Evolutionary conservation across 768 basidiomycete genomes (phyloP).

Genomic region (Russula sp.): DNA sequence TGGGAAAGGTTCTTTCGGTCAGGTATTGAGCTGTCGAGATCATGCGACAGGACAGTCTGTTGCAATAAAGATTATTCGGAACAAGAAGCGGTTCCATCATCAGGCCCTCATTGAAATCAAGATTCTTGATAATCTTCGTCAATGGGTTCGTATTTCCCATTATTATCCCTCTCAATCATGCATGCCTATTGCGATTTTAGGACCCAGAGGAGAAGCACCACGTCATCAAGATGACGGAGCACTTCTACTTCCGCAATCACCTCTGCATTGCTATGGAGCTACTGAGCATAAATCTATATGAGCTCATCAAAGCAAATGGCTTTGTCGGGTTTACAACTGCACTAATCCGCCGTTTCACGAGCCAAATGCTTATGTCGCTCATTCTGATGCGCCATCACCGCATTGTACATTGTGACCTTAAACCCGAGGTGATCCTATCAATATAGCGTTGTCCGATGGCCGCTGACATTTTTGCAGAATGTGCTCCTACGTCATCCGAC

Average conservation of each 20-base stretch:
- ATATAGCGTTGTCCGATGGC: slow-evolving; percentile 9
- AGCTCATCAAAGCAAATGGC: slow-evolving; percentile 97
- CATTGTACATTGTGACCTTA: slow-evolving; percentile 97
- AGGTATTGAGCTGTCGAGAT: slow-evolving; percentile 93
- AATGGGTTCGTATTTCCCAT: slow-evolving; percentile 76
- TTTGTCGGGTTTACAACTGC: slow-evolving; percentile 97
- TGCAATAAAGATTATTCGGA: slow-evolving; percentile 98
- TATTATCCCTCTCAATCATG: neutral
- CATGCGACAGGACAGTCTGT: slow-evolving; percentile 95
- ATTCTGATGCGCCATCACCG: slow-evolving; percentile 94
- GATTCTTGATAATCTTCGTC: slow-evolving; percentile 90
- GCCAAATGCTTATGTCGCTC: slow-evolving; percentile 90
- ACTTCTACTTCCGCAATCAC: slow-evolving; percentile 97
- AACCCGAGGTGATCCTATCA: slow-evolving; percentile 73
- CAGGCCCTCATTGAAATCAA: slow-evolving; percentile 99
- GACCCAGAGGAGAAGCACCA: slow-evolving; percentile 96
- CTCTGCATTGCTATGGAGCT: slow-evolving; percentile 98
- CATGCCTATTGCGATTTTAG: slow-evolving; percentile 42
- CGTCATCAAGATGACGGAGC: slow-evolving; percentile 97
- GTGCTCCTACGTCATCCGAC: slow-evolving; percentile 91
- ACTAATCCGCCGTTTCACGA: slow-evolving; percentile 93
- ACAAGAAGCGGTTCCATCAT: slow-evolving; percentile 98
- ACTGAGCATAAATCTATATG: slow-evolving; percentile 97
- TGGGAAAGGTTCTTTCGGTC: slow-evolving; percentile 98
- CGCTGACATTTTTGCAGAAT: slow-evolving; percentile 53